Percentiles rank a stretch among this genome's conserved stretches.
Conservation (phyloP, 805 yeast genomes). For the Schizosaccharomyces japonicus region DNA sequence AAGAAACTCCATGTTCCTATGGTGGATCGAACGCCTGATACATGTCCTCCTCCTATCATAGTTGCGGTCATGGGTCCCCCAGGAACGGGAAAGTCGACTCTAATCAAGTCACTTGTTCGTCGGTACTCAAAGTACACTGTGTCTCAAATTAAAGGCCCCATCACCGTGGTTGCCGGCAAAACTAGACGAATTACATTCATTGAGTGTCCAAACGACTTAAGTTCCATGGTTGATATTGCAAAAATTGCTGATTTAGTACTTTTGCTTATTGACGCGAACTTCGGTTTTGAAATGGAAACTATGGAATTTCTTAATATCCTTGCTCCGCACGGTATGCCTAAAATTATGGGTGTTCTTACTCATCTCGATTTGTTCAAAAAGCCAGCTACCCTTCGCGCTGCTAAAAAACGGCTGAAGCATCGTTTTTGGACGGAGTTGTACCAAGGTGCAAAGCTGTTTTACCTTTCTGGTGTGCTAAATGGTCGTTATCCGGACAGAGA, state of each 20-base stretch:
- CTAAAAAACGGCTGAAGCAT: constrained; percentile 75
- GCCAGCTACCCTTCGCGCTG: constrained; percentile 67
- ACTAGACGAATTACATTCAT: constrained; percentile 76
- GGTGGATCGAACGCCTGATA: constrained; percentile 93
- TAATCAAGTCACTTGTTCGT: constrained; percentile 69
- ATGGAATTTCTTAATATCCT: constrained; percentile 94
- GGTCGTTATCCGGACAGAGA: constrained; percentile 97
- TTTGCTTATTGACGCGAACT: constrained; percentile 80
- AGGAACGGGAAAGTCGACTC: constrained; percentile 90
- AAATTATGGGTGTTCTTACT: constrained; percentile 83
- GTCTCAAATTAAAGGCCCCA: constrained; percentile 78
- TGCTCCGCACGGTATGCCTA: constrained; percentile 97
- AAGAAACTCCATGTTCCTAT: constrained; percentile 82
- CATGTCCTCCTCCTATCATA: constrained; percentile 71
- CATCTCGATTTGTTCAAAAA: constrained; percentile 85
- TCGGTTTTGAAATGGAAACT: constrained; percentile 97
- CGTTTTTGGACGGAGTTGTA: constrained; percentile 98
- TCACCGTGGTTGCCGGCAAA: constrained; percentile 81
- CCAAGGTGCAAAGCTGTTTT: constrained; percentile 89
- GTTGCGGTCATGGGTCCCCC: constrained; percentile 97
- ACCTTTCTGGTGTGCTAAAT: constrained; percentile 81
- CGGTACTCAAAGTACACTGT: constrained; percentile 70
- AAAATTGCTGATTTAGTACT: constrained; percentile 82
- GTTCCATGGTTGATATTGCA: constrained; percentile 89
- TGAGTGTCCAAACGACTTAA: constrained; percentile 78